Percentiles rank a stretch among this genome's conserved stretches.
These are phyloP conservation scores for Amphicarpaea edgeworthii DNA, from an alignment of 306 rosid genomes.

Conservation along the genomic window DNA sequence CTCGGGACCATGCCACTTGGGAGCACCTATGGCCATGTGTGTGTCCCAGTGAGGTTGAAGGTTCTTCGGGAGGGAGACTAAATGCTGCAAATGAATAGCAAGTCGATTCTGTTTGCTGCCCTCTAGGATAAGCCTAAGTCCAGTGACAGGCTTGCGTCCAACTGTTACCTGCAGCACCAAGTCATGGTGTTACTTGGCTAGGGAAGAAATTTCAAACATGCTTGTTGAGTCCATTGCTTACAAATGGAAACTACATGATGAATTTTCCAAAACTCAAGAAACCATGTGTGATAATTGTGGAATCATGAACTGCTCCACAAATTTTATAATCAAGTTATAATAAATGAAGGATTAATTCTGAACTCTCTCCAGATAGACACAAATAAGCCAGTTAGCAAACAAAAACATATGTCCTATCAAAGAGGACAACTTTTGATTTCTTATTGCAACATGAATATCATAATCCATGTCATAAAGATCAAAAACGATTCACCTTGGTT, in stretches of 20 bases:
- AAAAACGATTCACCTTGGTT: background rate
- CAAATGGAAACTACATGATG: background rate
- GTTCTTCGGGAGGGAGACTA: conserved; percentile 91
- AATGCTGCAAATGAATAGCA: conserved; percentile 89
- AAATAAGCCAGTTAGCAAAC: conserved; percentile 21
- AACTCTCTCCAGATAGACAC: conserved; percentile 1
- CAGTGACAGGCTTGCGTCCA: conserved; percentile 97
- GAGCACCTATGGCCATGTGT: conserved; percentile 96
- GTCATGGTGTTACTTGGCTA: conserved; percentile 29
- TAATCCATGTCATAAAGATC: conserved; percentile 17
- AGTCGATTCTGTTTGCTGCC: conserved; percentile 91
- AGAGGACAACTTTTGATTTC: conserved; percentile 1
- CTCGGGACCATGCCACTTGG: conserved; percentile 98
- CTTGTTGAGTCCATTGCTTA: background rate
- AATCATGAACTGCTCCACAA: background rate
- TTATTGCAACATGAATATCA: background rate
- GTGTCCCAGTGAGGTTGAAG: conserved; percentile 96
- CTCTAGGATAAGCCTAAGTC: conserved; percentile 89
- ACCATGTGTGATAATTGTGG: background rate
- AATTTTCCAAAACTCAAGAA: conserved; percentile 6
- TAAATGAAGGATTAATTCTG: background rate
- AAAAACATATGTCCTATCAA: background rate
- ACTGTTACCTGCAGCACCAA: conserved; percentile 82
- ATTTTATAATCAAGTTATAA: background rate
- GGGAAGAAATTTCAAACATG: conserved; percentile 31